Evolutionary conservation across 179 eudicot genomes (phyloP).

Genomic region (Patellifolia procumbens): DNA sequence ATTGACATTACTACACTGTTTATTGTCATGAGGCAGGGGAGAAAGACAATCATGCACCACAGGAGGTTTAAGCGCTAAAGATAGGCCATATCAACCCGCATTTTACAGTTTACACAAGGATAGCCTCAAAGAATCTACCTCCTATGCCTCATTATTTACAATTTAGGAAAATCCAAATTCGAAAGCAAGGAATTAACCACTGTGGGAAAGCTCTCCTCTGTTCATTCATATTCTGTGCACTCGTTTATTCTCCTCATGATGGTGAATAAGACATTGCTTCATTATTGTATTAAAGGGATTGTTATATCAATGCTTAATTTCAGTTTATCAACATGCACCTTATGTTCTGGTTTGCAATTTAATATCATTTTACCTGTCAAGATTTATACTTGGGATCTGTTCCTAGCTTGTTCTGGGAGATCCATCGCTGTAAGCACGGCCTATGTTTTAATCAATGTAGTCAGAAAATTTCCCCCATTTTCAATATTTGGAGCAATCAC

Average conservation of each 20-base stretch:
- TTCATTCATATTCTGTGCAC: not conserved
- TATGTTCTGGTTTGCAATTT: not conserved
- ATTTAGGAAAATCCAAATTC: not conserved
- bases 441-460: not conserved
- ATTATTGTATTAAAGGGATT: not conserved
- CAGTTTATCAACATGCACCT: not conserved
- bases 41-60: too few relatives aligned
- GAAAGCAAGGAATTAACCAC: not conserved
- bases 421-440: slow-evolving; percentile 25
- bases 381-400: not conserved
- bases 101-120: too few relatives aligned
- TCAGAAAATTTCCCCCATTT: not conserved
- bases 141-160: not conserved
- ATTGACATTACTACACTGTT: too few relatives aligned
- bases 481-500: not conserved
- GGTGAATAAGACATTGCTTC: not conserved
- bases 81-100: too few relatives aligned
- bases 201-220: not conserved
- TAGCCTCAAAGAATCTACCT: too few relatives aligned
- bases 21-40: too few relatives aligned
- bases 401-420: not conserved
- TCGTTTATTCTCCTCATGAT: not conserved
- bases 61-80: too few relatives aligned
- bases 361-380: not conserved
- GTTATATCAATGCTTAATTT: not conserved